phyloP scores from a whole-genome alignment of 179 eudicot species.

The Camellia oleifera region DNA sequence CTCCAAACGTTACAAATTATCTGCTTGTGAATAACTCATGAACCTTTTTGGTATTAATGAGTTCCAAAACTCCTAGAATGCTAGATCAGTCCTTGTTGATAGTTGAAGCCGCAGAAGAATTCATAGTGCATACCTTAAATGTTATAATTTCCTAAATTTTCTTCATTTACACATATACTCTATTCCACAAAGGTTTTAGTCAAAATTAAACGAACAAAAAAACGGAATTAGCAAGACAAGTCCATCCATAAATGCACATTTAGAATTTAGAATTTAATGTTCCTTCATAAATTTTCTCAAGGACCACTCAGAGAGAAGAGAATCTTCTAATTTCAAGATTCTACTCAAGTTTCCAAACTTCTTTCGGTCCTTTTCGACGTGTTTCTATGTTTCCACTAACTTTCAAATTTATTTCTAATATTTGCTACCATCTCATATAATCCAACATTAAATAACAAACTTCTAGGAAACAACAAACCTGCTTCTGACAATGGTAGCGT shows the following conservation, averaged over 20 bases:
- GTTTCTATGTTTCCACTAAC: too few species aligned
- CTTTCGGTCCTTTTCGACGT: too few species aligned
- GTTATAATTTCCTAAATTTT: background rate
- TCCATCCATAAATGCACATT: background rate
- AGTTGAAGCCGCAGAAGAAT: background rate
- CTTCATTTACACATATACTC: background rate
- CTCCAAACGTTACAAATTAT: background rate
- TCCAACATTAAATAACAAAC: background rate
- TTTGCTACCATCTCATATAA: too few species aligned
- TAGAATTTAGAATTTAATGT: too few species aligned
- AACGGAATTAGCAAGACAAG: background rate
- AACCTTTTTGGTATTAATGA: background rate
- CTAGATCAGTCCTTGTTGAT: background rate
- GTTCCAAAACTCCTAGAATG: background rate
- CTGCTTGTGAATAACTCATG: background rate
- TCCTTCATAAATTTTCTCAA: too few species aligned
- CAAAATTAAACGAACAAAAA: background rate
- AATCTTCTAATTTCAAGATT: too few species aligned
- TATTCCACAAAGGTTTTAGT: background rate
- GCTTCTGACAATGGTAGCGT: conserved; percentile 96
- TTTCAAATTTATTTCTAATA: too few species aligned
- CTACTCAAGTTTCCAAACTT: too few species aligned
- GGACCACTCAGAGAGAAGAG: too few species aligned
- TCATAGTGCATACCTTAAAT: background rate
- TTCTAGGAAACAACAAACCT: conserved; percentile 48